These are phyloP conservation scores for Diphasiastrum complanatum DNA, from an alignment of 83 land plant genomes.

Conservation along the genomic window DNA sequence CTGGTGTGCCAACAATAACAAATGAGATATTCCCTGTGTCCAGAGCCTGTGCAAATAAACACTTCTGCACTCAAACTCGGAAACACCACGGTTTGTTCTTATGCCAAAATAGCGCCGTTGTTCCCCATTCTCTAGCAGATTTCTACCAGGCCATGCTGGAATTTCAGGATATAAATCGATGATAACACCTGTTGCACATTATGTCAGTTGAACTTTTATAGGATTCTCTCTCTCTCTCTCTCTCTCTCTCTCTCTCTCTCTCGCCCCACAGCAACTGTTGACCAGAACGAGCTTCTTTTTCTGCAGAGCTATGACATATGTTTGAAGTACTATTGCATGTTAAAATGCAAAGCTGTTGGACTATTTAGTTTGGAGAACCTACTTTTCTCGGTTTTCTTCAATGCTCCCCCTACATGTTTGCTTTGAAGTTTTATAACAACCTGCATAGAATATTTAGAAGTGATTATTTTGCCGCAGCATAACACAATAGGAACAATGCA, in stretches of 20 bases:
- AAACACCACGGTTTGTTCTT: slow-evolving; percentile 56
- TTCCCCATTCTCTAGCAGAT: slow-evolving; percentile 65
- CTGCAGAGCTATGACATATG: neutral
- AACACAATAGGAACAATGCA: too few species aligned
- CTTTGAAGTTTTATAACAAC: slow-evolving; percentile 52
- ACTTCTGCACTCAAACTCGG: slow-evolving; percentile 75
- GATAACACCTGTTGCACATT: slow-evolving; percentile 51
- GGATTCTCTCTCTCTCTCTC: too few species aligned
- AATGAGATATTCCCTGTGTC: slow-evolving; percentile 73
- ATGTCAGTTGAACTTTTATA: neutral
- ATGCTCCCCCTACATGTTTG: slow-evolving; percentile 79
- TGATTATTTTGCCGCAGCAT: too few species aligned
- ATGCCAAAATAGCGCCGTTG: slow-evolving; percentile 73
- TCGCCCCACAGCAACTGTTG: too few species aligned
- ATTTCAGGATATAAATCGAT: slow-evolving; percentile 63
- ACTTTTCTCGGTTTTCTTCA: slow-evolving; percentile 93
- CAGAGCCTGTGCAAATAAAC: slow-evolving; percentile 64
- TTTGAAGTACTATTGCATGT: neutral
- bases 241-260: too few species aligned
- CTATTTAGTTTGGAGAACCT: slow-evolving; percentile 26
- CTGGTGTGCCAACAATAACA: slow-evolving; percentile 40
- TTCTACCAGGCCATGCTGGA: slow-evolving; percentile 86
- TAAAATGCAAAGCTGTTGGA: too few species aligned
- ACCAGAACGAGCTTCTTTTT: too few species aligned
- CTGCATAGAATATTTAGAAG: slow-evolving; percentile 7